A percentile compares a stretch with the other conserved stretches of the same genome.
These are phyloP conservation scores for Aurinia saxatilis DNA, from an alignment of 345 rosid species.

Conservation along the genomic window DNA sequence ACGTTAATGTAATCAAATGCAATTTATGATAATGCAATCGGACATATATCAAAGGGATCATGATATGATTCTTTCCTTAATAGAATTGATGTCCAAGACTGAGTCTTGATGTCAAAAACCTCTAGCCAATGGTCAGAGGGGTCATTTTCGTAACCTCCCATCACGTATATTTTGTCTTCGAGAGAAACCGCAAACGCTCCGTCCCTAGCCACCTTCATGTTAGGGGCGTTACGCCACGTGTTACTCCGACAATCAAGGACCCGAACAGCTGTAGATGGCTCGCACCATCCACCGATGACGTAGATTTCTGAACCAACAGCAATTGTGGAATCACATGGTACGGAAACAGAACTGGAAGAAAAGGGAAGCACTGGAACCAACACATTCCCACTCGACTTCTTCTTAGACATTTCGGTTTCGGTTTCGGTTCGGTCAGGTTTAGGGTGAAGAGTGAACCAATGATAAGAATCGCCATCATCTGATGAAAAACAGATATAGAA, in stretches of 20 bases:
- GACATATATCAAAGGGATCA: too few species aligned
- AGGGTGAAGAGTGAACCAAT: not conserved
- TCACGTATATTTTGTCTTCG: conserved; percentile 41
- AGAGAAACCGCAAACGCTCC: conserved; percentile 41
- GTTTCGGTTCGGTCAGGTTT: not conserved
- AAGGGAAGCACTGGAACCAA: conserved; percentile 6
- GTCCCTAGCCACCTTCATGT: conserved; percentile 48
- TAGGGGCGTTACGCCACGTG: conserved; percentile 44
- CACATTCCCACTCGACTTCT: too few species aligned
- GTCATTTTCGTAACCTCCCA: not conserved
- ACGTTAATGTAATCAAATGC: too few species aligned
- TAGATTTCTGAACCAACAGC: conserved; percentile 37
- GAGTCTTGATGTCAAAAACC: not conserved
- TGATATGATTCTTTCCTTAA: too few species aligned
- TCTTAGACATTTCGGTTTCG: not conserved
- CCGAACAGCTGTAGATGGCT: conserved; percentile 42
- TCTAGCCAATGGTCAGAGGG: not conserved
- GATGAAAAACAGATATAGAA: conserved; percentile 37
- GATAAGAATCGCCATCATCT: not conserved
- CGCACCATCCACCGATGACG: conserved; percentile 45
- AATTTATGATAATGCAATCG: too few species aligned
- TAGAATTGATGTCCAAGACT: not conserved
- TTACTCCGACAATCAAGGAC: conserved; percentile 50
- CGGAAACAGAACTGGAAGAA: not conserved
- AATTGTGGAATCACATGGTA: conserved; percentile 22